A percentile compares a stretch with the other conserved stretches of the same genome.
These are phyloP conservation scores for Penicillium sp. DNA, from an alignment of 2,329 filamentous ascomycete genomes.

Conservation along the genomic window DNA sequence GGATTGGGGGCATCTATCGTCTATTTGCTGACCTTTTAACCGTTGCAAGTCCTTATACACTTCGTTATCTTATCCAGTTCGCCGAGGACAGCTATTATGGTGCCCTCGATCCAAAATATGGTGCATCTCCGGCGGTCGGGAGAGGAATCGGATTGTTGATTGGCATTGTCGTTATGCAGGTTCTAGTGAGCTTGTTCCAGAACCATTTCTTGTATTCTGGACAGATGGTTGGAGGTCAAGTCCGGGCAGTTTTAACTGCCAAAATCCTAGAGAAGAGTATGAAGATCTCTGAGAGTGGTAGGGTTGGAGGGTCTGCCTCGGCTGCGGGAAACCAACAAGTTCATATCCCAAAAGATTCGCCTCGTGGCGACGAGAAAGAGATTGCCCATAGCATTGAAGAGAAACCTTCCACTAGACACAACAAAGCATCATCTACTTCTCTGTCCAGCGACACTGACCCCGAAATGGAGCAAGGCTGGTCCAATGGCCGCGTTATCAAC, in stretches of 20 bases:
- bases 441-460: no score
- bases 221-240: conserved; percentile 1
- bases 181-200: neutral
- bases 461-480: no score
- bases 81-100: neutral
- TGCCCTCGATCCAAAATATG: no score
- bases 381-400: no score
- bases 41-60: conserved; percentile 4
- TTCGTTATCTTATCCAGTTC: conserved; percentile 1
- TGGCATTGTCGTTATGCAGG: conserved; percentile 2
- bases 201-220: conserved; percentile 6
- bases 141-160: neutral
- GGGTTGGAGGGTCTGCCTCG: no score
- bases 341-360: no score
- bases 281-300: conserved; percentile 3
- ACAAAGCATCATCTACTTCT: no score
- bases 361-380: no score
- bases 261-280: neutral
- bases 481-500: conserved; percentile 7
- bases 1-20: no score
- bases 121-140: neutral
- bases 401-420: no score
- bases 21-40: no score
- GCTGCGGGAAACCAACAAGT: neutral
- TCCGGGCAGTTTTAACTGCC: neutral